Evolutionary conservation across 495 filamentous ascomycete genomes (phyloP).

Genomic region (Penicillium mononematosum): DNA sequence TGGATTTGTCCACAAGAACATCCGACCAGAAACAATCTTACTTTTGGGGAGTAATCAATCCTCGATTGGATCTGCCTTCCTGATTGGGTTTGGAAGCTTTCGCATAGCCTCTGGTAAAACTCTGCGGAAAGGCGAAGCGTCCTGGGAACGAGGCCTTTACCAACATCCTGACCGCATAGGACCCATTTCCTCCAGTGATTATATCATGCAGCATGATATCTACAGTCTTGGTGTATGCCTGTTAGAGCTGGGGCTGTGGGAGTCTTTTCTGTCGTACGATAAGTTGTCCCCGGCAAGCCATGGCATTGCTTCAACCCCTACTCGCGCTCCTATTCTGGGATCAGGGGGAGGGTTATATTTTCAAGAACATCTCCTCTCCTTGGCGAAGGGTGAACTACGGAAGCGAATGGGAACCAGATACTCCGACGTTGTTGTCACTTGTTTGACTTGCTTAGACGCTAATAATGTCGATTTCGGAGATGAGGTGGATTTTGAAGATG

Average conservation of each 20-base stretch:
- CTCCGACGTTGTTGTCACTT: conserved; percentile 46
- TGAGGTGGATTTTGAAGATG: conserved; percentile 46
- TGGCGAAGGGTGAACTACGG: conserved; percentile 42
- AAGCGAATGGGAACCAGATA: conserved; percentile 50
- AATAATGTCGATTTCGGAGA: conserved; percentile 47
- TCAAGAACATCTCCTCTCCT: conserved; percentile 36
- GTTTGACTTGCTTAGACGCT: conserved; percentile 55
- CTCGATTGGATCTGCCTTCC: conserved; percentile 26
- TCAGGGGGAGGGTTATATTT: conserved; percentile 17
- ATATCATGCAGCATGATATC: conserved; percentile 63
- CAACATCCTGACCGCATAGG: conserved; percentile 57
- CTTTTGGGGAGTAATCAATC: conserved; percentile 24
- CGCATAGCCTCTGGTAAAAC: conserved; percentile 42
- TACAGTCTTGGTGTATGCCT: conserved; percentile 63
- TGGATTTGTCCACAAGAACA: conserved; percentile 49
- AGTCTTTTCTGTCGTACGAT: conserved; percentile 34
- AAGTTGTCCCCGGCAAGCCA: neutral
- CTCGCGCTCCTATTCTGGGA: neutral
- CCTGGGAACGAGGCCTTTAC: conserved; percentile 53
- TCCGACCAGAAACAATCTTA: conserved; percentile 43
- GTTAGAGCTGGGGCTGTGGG: conserved; percentile 62
- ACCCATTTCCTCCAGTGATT: conserved; percentile 27
- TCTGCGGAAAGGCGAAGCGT: conserved; percentile 36
- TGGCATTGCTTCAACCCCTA: neutral
- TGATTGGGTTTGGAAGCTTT: conserved; percentile 46